Evolutionary conservation across 225 moss, liverwort and hornwort species (phyloP).

Genomic region (Neckera pumila): DNA sequence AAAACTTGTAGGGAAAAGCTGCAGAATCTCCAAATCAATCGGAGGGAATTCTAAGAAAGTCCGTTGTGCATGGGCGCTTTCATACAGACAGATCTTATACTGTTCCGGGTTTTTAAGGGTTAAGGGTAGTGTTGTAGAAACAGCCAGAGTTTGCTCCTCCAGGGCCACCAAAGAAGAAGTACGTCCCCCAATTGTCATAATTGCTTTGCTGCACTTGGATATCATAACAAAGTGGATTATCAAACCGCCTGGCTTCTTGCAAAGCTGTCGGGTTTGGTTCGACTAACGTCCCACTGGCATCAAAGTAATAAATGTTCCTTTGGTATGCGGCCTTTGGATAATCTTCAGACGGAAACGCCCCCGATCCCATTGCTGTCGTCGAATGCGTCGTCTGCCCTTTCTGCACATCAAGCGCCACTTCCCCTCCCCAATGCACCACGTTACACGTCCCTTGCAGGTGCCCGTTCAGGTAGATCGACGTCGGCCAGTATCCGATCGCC

Average conservation of each 20-base stretch:
- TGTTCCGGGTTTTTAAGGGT: too few relatives aligned
- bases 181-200: not conserved
- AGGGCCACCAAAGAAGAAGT: conserved; percentile 11
- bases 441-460: not conserved
- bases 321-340: conserved; percentile 7
- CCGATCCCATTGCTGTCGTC: conserved; percentile 1
- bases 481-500: conserved; percentile 8
- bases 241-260: rapidly evolving
- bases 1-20: too few relatives aligned
- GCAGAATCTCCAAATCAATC: too few relatives aligned
- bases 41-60: too few relatives aligned
- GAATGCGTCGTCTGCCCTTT: not conserved
- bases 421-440: conserved; percentile 18
- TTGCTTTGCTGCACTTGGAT: not conserved
- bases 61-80: not conserved
- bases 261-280: not conserved
- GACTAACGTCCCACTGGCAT: not conserved
- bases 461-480: not conserved
- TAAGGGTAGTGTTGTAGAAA: too few relatives aligned
- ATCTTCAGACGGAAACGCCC: not conserved
- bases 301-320: not conserved
- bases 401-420: not conserved
- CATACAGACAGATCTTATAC: not conserved
- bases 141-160: not conserved
- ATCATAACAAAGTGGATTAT: not conserved